These are phyloP conservation scores for Lodderomyces oxycetoniae DNA, from an alignment of 1,139 yeast species.

Conservation along the genomic window DNA sequence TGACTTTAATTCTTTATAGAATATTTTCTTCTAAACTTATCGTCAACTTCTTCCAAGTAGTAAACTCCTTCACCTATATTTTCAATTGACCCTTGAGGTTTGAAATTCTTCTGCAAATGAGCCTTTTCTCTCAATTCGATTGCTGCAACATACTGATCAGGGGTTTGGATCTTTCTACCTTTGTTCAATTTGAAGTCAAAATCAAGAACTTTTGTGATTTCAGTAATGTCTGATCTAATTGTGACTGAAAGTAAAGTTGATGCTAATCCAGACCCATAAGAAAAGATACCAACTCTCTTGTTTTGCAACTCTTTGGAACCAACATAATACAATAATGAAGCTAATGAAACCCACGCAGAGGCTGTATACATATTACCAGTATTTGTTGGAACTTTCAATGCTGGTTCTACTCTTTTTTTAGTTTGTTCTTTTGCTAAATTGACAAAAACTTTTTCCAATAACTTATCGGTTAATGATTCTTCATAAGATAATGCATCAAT, in stretches of 20 bases:
- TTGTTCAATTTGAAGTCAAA: constrained; percentile 62
- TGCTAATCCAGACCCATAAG: constrained; percentile 98
- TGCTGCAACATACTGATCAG: constrained; percentile 77
- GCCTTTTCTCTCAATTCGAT: constrained; percentile 84
- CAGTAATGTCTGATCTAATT: constrained; percentile 75
- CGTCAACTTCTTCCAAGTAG: constrained; percentile 81
- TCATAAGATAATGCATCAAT: constrained; percentile 67
- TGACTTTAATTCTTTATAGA: constrained; percentile 51
- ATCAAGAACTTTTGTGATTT: constrained; percentile 62
- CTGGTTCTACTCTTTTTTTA: constrained; percentile 70
- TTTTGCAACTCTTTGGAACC: constrained; percentile 66
- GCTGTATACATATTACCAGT: constrained; percentile 99
- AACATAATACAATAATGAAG: constrained; percentile 73
- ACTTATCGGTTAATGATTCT: constrained; percentile 71
- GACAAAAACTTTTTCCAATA: constrained; percentile 80
- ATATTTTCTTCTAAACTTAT: constrained; percentile 81
- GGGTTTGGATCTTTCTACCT: constrained; percentile 63
- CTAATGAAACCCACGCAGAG: constrained; percentile 81
- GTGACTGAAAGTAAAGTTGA: constrained; percentile 78
- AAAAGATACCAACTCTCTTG: constrained; percentile 88
- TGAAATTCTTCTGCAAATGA: constrained; percentile 72
- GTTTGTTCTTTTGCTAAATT: constrained; percentile 69
- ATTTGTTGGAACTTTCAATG: constrained; percentile 86
- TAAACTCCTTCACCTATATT: constrained; percentile 70
- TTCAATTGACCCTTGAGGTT: constrained; percentile 77